Base-by-base conservation (phyloP, 768 basidiomycete genomes). In the Mrakia gelida region DNA sequence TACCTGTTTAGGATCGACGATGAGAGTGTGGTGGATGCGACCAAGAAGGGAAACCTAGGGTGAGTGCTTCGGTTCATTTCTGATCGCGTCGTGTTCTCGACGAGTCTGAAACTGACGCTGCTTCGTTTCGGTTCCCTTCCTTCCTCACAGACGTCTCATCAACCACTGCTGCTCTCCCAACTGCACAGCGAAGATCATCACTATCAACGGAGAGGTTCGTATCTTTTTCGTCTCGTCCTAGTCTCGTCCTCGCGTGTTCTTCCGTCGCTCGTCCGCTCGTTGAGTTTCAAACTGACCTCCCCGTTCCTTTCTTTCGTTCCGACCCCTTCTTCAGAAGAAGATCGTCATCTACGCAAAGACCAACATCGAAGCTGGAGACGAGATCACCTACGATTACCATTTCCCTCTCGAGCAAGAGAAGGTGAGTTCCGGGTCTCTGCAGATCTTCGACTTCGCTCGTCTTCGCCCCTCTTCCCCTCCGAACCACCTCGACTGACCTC, bases 271-370 rank as follows among this genome's bases (percentile, higher is more conserved):
- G 11, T 45, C 45, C 45, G 11, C 11, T 45, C 45, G 38, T 45
- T 45, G 45, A 45, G 45, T 45, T 52, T 21, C 49, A 52, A 52
- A n/a, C 67, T 41, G 38, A 38, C 13, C 67, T 70, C 34, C 21
- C 67, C 26, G 30, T 45, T 41, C 34, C 52, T 49, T 38, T 49
- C 13, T 38, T 26, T 10, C 59, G 32, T 26, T 54, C 45, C 16
- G n/a, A 23, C 45, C 49, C 49, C 49, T 41, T 26, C 23, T 72
- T 1, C 65, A 92, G 86, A 95, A 95, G 88, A 95, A 97, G 89
- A 99, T 99, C 82, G 97, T 99, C 83, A 99, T 99, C 73, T 99
- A 99, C 84, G 97, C 97, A 45, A 97, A 98, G 85, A 90, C 93
- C 81, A 92, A 92, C 81, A 95, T 99, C 82, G 92, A 96, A 81